A percentile compares a stretch with the other conserved stretches of the same genome.
phyloP scores from a whole-genome alignment of 495 filamentous ascomycete species.

The Aspergillus avenaceus region DNA sequence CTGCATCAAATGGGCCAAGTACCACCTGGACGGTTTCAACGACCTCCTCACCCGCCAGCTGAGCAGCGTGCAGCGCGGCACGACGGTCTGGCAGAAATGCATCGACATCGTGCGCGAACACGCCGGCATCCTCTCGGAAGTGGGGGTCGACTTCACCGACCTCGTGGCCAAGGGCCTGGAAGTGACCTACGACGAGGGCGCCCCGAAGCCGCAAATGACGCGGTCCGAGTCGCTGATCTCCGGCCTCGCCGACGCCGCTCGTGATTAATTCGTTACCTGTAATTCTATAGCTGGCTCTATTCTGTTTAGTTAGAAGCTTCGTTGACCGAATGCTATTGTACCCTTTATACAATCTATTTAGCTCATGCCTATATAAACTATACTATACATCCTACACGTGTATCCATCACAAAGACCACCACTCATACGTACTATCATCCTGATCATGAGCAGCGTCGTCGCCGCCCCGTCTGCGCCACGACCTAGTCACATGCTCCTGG shows the following conservation, averaged over 20 bases:
- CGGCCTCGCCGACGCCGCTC: conserved; percentile 16
- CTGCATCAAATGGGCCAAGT: conserved; percentile 94
- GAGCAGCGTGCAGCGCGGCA: conserved; percentile 67
- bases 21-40: conserved; percentile 88
- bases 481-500: conserved; percentile 1
- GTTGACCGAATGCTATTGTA: background rate
- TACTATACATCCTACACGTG: too few relatives aligned
- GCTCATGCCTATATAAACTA: too few relatives aligned
- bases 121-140: conserved; percentile 73
- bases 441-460: background rate
- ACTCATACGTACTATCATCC: conserved; percentile 14
- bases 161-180: conserved; percentile 50
- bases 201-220: conserved; percentile 19
- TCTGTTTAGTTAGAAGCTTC: background rate
- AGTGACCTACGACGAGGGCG: conserved; percentile 24
- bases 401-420: conserved; percentile 6
- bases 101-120: conserved; percentile 78
- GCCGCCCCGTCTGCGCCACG: background rate
- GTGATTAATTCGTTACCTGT: conserved; percentile 3
- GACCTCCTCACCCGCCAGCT: conserved; percentile 74
- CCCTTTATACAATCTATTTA: background rate
- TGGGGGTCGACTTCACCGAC: conserved; percentile 85
- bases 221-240: conserved; percentile 23
- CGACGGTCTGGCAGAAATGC: conserved; percentile 73
- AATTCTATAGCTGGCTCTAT: too few relatives aligned